Evolutionary conservation across 1,284 basidiomycete genomes (phyloP), one percentile per base, ranked within the genome.

Genomic region (Trametes polyzona): DNA sequence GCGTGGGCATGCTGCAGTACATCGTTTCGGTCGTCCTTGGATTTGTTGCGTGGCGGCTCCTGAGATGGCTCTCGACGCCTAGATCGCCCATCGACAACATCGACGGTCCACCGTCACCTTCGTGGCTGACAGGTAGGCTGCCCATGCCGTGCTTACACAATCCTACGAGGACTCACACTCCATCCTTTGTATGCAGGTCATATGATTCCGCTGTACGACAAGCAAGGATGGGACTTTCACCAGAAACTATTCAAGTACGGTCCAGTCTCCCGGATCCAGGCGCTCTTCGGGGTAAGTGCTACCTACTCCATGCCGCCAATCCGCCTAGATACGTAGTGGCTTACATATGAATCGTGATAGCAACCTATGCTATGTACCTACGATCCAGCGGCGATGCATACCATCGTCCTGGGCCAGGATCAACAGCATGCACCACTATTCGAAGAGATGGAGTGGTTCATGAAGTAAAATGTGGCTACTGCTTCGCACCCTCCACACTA

Each of bases 41-140:
- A 14, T 42, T 26, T 16, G 7, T 43, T 1, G 17, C 32, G 27
- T 55, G 53, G 53, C 26, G 19, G 33, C 11, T 47, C 8, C 27
- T 49, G 11, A 37, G 9, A 7, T 27, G 26, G 21, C 8, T n/a
- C 9, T 17, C 29, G 30, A 11, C 16, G 8, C 23, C 39, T 7
- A 33, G 32, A 19, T 60, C 60, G 7, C 47, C 60, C 1, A 40
- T 68, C 9, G 66, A 67, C 40, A 63, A 64, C 35, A 57, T 68
- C 46, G 55, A 58, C 1, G 68, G 69, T 1, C 69, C 69, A 2
- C 49, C 52, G 10, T 24, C 50, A 2, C 36, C 33, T 2, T 57
- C 55, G 16, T 48, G 42, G 48, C 14, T 46, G 2, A 43, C 23
- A 10, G 55, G 55, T 47, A 33, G 2, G 55, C 11, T n/a, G 12